Base-by-base conservation (phyloP, 164 flowering plant species). In the Brasenia schreberi region DNA sequence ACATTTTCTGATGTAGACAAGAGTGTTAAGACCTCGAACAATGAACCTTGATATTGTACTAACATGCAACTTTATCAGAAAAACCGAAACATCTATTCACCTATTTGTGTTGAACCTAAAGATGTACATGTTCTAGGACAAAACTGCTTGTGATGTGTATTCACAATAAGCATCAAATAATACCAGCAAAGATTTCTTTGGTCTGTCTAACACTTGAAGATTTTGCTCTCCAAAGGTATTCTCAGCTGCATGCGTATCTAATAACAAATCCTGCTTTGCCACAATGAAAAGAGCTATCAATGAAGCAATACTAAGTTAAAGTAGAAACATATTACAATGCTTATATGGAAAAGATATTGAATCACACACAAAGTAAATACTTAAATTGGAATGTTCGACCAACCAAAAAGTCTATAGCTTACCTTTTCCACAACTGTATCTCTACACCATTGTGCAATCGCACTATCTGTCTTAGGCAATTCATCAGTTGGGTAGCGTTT, bases 361-460 rank as follows among this genome's bases (percentile, higher is more conserved):
- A 14, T 14, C 10, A 9, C 56, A 49, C 10, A 49, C 56, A 5
- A 7, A 49, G 56, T 14, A 49, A 49, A 49, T 49, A 49, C 16
- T 49, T 9, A 14, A 49, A 14, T 33, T 33, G 39, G 16, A 49
- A 49, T 49, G 56, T 2, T 14, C 9, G 56, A 49, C 10, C 16
- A 14, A 49, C 11, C 65, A 11, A 53, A 65, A 67, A 18, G 60
- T n/a, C 7, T 71, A 63, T 43, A 27, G 10, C 63, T 33, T 81
- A 81, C 98, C 96, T 92, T 92, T 64, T 83, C 82, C 64, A 90
- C 82, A 77, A 90, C 90, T 6, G 74, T 65, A 73, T 92, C 92
- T 79, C 65, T 83, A 69, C 98, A 92, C 98, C 98, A 92, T 53
- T 90, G 89, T 18, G 90, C 78, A 73, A 90, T 83, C 17, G 77